These are phyloP conservation scores for Saturnispora zaruensis DNA, from an alignment of 805 yeast species.

Conservation along the genomic window DNA sequence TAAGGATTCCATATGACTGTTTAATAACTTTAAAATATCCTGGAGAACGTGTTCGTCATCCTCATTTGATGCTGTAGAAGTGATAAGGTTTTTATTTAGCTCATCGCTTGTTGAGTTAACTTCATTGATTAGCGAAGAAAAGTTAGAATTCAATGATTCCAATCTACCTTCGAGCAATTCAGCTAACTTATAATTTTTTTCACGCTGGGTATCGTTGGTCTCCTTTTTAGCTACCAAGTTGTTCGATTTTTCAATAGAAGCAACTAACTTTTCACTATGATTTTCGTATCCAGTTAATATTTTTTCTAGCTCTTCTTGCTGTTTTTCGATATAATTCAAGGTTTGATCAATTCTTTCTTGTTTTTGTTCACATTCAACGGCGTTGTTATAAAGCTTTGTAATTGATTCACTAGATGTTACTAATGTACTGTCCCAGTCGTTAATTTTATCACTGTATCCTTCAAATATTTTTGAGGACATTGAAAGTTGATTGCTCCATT, in stretches of 20 bases:
- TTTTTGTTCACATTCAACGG: slow-evolving; percentile 73
- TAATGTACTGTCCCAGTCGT: slow-evolving; percentile 77
- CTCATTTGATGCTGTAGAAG: slow-evolving; percentile 18
- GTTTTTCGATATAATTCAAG: slow-evolving; percentile 75
- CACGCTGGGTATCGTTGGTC: slow-evolving; percentile 77
- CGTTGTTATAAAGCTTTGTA: slow-evolving; percentile 64
- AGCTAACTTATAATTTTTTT: slow-evolving; percentile 81
- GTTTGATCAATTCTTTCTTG: slow-evolving; percentile 85
- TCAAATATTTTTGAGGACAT: slow-evolving; percentile 67
- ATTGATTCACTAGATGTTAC: slow-evolving; percentile 83
- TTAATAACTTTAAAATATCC: slow-evolving; percentile 72
- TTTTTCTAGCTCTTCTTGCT: slow-evolving; percentile 83
- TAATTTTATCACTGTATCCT: slow-evolving; percentile 62
- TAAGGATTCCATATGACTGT: slow-evolving; percentile 82
- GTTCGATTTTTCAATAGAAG: slow-evolving; percentile 25
- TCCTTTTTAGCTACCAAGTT: slow-evolving; percentile 10
- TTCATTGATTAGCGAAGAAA: slow-evolving; percentile 67
- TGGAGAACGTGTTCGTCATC: slow-evolving; percentile 36
- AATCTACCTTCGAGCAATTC: slow-evolving; percentile 75
- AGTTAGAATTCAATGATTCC: slow-evolving; percentile 67
- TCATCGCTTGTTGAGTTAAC: slow-evolving; percentile 77
- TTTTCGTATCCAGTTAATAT: slow-evolving; percentile 76
- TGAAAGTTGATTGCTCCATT: slow-evolving; percentile 85
- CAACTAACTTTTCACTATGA: slow-evolving; percentile 49
- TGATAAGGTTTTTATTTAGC: slow-evolving; percentile 52